phyloP scores from a whole-genome alignment of 108 stramenopile genomes.

The Hondaea fermentalgiana region DNA sequence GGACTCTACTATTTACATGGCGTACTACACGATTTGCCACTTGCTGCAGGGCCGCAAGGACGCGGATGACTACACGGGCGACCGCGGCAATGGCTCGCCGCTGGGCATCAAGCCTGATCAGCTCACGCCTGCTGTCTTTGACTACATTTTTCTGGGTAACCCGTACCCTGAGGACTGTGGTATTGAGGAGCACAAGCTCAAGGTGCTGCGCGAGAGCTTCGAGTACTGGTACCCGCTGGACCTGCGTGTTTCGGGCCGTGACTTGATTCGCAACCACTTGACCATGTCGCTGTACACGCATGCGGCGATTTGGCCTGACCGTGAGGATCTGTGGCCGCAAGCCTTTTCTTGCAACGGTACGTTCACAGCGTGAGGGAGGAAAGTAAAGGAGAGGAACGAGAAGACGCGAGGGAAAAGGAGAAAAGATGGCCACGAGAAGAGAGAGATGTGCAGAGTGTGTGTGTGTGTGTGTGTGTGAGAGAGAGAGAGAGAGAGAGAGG shows the following conservation, averaged over 20 bases:
- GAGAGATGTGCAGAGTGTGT: too few relatives aligned
- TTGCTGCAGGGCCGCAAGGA: constrained; percentile 67
- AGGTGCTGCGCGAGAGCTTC: constrained; percentile 74
- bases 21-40: constrained; percentile 92
- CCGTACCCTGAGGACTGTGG: constrained; percentile 56
- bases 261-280: constrained; percentile 93
- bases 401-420: background rate
- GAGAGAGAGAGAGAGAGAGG: too few relatives aligned
- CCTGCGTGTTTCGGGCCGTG: constrained; percentile 87
- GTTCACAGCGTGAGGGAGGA: background rate
- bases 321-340: constrained; percentile 69
- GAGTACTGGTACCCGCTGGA: constrained; percentile 96
- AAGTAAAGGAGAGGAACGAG: background rate
- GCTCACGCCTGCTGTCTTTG: constrained; percentile 76
- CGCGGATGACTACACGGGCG: constrained; percentile 13
- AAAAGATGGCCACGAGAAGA: background rate
- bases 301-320: constrained; percentile 77
- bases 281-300: constrained; percentile 98
- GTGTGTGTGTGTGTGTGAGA: too few relatives aligned
- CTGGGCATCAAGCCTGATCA: constrained; percentile 66
- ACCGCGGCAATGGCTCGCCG: constrained; percentile 82
- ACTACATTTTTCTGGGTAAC: constrained; percentile 79
- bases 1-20: constrained; percentile 98
- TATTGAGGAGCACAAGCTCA: constrained; percentile 62
- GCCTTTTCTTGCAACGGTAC: constrained; percentile 83